Percentiles rank a stretch among this genome's conserved stretches.
Evolutionary conservation across 2,329 filamentous ascomycete genomes (phyloP).

Genomic region (Teratosphaeria nubilosa): DNA sequence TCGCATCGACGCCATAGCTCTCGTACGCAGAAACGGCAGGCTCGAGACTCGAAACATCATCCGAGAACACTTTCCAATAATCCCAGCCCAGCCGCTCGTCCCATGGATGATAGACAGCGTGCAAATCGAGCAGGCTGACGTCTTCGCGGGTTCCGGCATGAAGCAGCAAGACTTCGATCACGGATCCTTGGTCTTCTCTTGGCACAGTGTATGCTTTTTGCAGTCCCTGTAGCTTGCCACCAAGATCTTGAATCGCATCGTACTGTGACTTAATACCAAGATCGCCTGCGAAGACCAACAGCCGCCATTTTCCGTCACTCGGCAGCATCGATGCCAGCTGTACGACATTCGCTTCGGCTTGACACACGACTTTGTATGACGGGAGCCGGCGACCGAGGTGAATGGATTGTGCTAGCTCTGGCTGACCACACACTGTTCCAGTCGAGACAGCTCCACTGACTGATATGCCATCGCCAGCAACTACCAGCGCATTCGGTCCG

Average conservation of each 20-base stretch:
- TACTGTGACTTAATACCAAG: background rate
- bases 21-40: background rate
- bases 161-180: background rate
- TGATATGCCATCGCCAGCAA: background rate
- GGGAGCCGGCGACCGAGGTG: conserved; percentile 4
- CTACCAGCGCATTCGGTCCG: background rate
- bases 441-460: background rate
- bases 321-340: conserved; percentile 7
- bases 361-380: conserved; percentile 6
- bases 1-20: background rate
- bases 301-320: conserved; percentile 10
- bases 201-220: background rate
- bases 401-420: background rate
- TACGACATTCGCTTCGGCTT: conserved; percentile 2
- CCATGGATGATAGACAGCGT: background rate
- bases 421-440: background rate
- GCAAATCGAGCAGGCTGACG: background rate
- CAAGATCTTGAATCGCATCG: background rate
- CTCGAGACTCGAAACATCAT: background rate
- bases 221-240: background rate
- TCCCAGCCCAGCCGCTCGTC: background rate
- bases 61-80: background rate
- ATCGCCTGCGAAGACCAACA: conserved; percentile 11
- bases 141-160: background rate
- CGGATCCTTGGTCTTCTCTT: background rate